Evolutionary conservation across 257 asterid genomes (phyloP).

Genomic region (Petunia secreta): DNA sequence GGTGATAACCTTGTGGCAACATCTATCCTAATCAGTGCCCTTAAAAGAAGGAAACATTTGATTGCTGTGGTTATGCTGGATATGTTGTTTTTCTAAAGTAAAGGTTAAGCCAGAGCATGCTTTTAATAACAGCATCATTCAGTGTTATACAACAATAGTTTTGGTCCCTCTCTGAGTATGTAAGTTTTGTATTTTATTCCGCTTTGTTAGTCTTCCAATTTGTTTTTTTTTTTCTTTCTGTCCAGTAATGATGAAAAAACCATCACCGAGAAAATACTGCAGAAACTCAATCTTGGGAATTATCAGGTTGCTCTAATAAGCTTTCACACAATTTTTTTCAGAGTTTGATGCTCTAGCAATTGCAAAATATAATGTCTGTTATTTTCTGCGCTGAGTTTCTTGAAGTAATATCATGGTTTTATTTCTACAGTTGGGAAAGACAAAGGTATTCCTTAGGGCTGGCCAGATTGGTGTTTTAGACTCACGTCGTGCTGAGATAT

Average conservation of each 20-base stretch:
- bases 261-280: slow-evolving; percentile 79
- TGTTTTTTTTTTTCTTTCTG: slow-evolving; percentile 28
- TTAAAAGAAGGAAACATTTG: not conserved
- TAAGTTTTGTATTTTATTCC: not conserved
- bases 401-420: slow-evolving; percentile 25
- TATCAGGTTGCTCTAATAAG: slow-evolving; percentile 71
- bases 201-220: not conserved
- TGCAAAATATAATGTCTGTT: slow-evolving; percentile 20
- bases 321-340: slow-evolving; percentile 9
- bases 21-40: not conserved
- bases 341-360: slow-evolving; percentile 22
- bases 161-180: not conserved
- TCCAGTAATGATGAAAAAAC: slow-evolving; percentile 89
- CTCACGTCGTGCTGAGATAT: slow-evolving; percentile 84
- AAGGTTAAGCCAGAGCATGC: not conserved
- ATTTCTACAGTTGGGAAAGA: slow-evolving; percentile 78
- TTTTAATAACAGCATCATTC: slow-evolving; percentile 13
- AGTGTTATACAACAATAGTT: not conserved
- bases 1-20: slow-evolving; percentile 17
- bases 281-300: slow-evolving; percentile 80
- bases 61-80: slow-evolving; percentile 19
- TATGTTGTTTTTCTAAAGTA: not conserved
- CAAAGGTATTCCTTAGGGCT: slow-evolving; percentile 94
- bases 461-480: slow-evolving; percentile 94
- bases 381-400: slow-evolving; percentile 20